These are phyloP conservation scores for Sporothrix humicola DNA, from an alignment of 2,329 filamentous ascomycete species.

Conservation along the genomic window DNA sequence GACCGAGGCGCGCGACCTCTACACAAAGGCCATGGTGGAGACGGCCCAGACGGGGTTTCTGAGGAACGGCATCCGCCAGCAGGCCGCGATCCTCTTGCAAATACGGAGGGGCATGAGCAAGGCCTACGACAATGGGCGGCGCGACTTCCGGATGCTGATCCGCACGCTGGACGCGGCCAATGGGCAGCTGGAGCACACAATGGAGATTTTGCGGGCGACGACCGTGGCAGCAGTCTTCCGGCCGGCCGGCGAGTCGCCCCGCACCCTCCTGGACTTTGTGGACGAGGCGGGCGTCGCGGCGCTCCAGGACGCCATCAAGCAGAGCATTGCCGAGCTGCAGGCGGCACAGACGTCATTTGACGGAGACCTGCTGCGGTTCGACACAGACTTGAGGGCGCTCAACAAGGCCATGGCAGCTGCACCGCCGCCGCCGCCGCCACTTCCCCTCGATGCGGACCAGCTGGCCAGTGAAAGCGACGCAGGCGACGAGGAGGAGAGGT, in stretches of 20 bases:
- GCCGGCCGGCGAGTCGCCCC: constrained; percentile 61
- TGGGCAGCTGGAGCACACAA: constrained; percentile 67
- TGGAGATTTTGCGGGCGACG: constrained; percentile 68
- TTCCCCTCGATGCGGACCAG: constrained; percentile 11
- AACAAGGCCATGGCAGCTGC: constrained; percentile 60
- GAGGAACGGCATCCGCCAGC: constrained; percentile 63
- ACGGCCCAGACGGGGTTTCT: constrained; percentile 73
- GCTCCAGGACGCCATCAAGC: constrained; percentile 70
- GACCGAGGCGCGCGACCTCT: constrained; percentile 71
- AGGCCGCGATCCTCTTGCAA: constrained; percentile 58
- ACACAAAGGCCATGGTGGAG: constrained; percentile 80
- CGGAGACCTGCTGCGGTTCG: constrained; percentile 74
- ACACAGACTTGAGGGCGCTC: constrained; percentile 72
- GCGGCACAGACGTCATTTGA: constrained; percentile 75
- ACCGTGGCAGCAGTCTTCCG: constrained; percentile 68
- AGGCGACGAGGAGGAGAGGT: neutral
- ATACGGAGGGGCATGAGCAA: constrained; percentile 58
- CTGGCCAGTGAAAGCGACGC: neutral
- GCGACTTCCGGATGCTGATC: constrained; percentile 66
- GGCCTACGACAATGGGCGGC: constrained; percentile 63
- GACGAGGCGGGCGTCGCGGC: constrained; percentile 72
- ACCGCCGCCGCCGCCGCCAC: constrained; percentile 43
- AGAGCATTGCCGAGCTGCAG: constrained; percentile 74
- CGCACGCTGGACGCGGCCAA: constrained; percentile 71
- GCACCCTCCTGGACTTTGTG: constrained; percentile 75